Percentiles rank a stretch among this genome's conserved stretches.
Conservation (phyloP, 2,329 filamentous ascomycete species). For the Pestalotiopsis sp. region DNA sequence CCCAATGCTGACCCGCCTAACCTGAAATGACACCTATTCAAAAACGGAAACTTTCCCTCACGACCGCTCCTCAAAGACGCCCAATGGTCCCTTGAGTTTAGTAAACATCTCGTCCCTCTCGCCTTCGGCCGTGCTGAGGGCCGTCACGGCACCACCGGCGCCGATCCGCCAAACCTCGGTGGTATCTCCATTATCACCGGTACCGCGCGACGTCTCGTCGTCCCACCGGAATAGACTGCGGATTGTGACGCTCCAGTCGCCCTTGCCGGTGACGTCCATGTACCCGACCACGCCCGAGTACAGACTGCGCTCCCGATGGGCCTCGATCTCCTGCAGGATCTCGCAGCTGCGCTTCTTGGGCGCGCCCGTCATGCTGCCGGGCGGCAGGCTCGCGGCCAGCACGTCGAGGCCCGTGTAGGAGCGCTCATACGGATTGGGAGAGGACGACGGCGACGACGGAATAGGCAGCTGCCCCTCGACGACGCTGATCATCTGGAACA, state of each 20-base stretch:
- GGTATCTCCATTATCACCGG: constrained; percentile 26
- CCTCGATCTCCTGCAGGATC: constrained; percentile 73
- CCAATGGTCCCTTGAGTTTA: constrained; percentile 65
- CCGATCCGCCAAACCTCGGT: constrained; percentile 78
- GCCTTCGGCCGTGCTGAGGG: constrained; percentile 75
- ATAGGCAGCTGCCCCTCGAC: constrained; percentile 69
- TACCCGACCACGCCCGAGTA: constrained; percentile 93
- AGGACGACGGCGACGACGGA: background rate
- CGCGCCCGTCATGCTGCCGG: constrained; percentile 95
- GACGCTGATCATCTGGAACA: constrained; percentile 90
- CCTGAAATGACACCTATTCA: background rate
- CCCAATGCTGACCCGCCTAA: background rate
- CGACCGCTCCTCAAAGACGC: constrained; percentile 45
- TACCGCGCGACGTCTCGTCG: constrained; percentile 48
- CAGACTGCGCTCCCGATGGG: constrained; percentile 65
- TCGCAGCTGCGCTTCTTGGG: constrained; percentile 93
- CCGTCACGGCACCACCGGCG: constrained; percentile 88
- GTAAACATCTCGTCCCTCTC: constrained; percentile 92
- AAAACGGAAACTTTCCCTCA: constrained; percentile 16
- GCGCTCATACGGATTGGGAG: constrained; percentile 13
- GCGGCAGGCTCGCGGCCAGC: constrained; percentile 77
- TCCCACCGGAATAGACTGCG: constrained; percentile 78
- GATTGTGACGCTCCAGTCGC: constrained; percentile 92
- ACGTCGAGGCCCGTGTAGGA: constrained; percentile 71
- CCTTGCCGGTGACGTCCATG: constrained; percentile 80